phyloP scores from a whole-genome alignment of 257 asterid genomes.

The Solanum peruvianum region DNA sequence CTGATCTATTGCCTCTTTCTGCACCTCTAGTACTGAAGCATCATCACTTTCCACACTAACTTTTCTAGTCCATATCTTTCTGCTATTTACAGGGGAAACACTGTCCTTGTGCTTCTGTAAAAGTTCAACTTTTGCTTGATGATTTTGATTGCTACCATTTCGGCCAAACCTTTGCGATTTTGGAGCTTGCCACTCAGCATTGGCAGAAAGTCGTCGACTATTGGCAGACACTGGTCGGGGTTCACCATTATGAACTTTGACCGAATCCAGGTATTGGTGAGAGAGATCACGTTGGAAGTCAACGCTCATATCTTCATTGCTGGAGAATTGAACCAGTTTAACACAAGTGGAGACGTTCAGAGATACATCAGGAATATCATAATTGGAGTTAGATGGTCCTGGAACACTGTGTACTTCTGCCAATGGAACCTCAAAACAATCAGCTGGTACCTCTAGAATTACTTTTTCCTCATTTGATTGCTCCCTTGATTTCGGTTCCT shows the following conservation, averaged over 20 bases:
- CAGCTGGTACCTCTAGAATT: conserved; percentile 18
- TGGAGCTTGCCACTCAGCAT: conserved; percentile 38
- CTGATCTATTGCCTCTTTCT: conserved; percentile 20
- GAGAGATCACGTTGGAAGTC: conserved; percentile 17
- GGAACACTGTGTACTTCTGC: conserved; percentile 31
- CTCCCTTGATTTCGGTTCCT: conserved; percentile 61
- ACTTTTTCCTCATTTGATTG: conserved; percentile 20
- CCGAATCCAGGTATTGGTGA: conserved; percentile 15
- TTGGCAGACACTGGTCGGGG: conserved; percentile 15
- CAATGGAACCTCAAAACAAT: conserved; percentile 25
- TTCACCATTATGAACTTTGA: conserved; percentile 26
- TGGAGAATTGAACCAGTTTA: conserved; percentile 24
- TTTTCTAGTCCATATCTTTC: conserved; percentile 75
- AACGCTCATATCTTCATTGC: not conserved
- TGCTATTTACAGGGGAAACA: conserved; percentile 17
- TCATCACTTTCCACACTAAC: conserved; percentile 29
- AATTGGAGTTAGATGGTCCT: conserved; percentile 15
- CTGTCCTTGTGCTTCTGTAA: conserved; percentile 41
- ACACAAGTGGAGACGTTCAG: conserved; percentile 11
- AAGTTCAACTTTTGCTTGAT: conserved; percentile 39
- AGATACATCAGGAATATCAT: conserved; percentile 2
- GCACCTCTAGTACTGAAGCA: conserved; percentile 16
- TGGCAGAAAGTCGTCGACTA: conserved; percentile 14
- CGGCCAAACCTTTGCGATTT: conserved; percentile 34
- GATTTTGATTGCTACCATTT: conserved; percentile 24